phyloP scores from a whole-genome alignment of 192 early-diverging fungal species.

The Dimargaris verticillata region DNA sequence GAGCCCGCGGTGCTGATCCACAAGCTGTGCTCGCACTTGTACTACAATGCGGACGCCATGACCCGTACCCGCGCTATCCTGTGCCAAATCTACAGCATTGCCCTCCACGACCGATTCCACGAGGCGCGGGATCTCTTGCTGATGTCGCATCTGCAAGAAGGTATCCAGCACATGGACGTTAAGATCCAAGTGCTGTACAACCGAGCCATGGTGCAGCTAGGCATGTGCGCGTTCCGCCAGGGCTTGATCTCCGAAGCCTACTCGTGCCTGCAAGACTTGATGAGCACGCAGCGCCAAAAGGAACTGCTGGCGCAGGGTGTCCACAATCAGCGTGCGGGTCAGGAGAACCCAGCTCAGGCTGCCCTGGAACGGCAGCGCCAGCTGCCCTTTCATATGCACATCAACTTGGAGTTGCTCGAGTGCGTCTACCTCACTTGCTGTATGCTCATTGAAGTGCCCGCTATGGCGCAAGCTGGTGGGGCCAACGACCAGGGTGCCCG shows the following conservation, averaged over 20 bases:
- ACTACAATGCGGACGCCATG: slow-evolving; percentile 65
- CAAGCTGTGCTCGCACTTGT: slow-evolving; percentile 72
- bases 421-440: slow-evolving; percentile 88
- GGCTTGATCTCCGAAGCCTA: slow-evolving; percentile 83
- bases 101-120: slow-evolving; percentile 89
- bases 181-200: slow-evolving; percentile 91
- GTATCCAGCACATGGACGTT: slow-evolving; percentile 72
- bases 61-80: slow-evolving; percentile 88
- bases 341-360: slow-evolving; percentile 82
- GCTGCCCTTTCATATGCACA: slow-evolving; percentile 99
- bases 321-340: slow-evolving; percentile 46
- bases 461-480: slow-evolving; percentile 62
- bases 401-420: slow-evolving; percentile 96
- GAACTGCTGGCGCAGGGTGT: slow-evolving; percentile 88
- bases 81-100: slow-evolving; percentile 94
- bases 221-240: slow-evolving; percentile 87
- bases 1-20: slow-evolving; percentile 53
- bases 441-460: slow-evolving; percentile 96
- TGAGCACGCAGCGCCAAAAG: slow-evolving; percentile 64
- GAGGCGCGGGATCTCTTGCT: slow-evolving; percentile 86
- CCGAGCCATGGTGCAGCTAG: slow-evolving; percentile 89
- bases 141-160: slow-evolving; percentile 98
- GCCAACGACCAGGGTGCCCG: slow-evolving; percentile 31
- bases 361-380: slow-evolving; percentile 85
- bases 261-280: slow-evolving; percentile 76